Percentiles rank a stretch among this genome's conserved stretches.
phyloP scores from a whole-genome alignment of 345 rosid genomes.

The Pistacia vera region DNA sequence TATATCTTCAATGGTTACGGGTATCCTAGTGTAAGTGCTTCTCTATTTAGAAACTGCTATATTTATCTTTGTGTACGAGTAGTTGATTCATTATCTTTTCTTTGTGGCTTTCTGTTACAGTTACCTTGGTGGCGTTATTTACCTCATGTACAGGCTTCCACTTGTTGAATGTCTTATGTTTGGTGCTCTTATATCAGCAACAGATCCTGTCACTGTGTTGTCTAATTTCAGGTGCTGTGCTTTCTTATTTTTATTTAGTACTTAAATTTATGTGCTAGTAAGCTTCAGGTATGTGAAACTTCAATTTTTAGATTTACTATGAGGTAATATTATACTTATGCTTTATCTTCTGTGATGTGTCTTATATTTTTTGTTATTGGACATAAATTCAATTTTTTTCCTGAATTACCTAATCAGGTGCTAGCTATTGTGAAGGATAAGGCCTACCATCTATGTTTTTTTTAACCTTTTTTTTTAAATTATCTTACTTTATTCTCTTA shows the following conservation, averaged over 20 bases:
- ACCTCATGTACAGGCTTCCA: slow-evolving; percentile 88
- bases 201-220: slow-evolving; percentile 97
- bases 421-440: not conserved
- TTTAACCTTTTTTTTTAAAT: not conserved
- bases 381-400: not conserved
- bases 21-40: slow-evolving; percentile 81
- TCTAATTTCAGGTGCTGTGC: slow-evolving; percentile 86
- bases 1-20: slow-evolving; percentile 83
- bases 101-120: slow-evolving; percentile 38
- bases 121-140: slow-evolving; percentile 85
- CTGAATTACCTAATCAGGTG: no score
- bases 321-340: not conserved
- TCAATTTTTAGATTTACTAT: not conserved
- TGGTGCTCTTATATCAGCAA: slow-evolving; percentile 98
- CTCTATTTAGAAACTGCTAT: not conserved
- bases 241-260: slow-evolving; percentile 1
- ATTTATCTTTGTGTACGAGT: not conserved
- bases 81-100: slow-evolving; percentile 1
- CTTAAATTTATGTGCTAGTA: slow-evolving; percentile 2
- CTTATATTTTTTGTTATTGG: no score
- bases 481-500: not conserved
- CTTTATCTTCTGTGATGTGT: not conserved
- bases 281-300: not conserved
- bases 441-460: not conserved
- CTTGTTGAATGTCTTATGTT: slow-evolving; percentile 96